A percentile compares a stretch with the other conserved stretches of the same genome.
Conservation (phyloP, 1,284 basidiomycete species). For the Pseudozyma sp. region DNA sequence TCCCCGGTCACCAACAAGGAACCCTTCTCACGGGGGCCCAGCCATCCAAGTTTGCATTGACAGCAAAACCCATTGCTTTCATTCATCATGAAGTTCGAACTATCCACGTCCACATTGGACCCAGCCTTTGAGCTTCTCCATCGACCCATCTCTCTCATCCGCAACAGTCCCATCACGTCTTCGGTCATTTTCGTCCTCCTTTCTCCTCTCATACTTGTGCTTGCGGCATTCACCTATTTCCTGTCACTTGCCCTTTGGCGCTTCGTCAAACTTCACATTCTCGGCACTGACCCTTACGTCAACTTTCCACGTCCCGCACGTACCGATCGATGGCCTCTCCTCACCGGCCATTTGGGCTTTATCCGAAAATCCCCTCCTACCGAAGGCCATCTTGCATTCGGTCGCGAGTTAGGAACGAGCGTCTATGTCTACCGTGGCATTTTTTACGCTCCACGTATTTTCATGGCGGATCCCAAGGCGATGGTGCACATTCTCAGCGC, state of each 20-base stretch:
- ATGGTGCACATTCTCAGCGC: slow-evolving; percentile 60
- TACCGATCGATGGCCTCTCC: slow-evolving; percentile 22
- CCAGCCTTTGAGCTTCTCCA: slow-evolving; percentile 1
- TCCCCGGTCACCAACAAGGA: too few relatives aligned
- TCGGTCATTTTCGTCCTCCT: slow-evolving; percentile 1
- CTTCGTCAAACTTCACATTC: slow-evolving; percentile 25
- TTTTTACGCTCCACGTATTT: slow-evolving; percentile 59
- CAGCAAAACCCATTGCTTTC: too few relatives aligned
- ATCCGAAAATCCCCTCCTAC: slow-evolving; percentile 36
- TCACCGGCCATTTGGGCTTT: slow-evolving; percentile 39
- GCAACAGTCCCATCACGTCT: slow-evolving; percentile 14
- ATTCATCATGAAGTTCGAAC: slow-evolving; percentile 20
- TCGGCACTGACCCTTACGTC: slow-evolving; percentile 40
- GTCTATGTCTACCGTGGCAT: slow-evolving; percentile 63
- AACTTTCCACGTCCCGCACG: slow-evolving; percentile 29
- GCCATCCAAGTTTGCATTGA: too few relatives aligned
- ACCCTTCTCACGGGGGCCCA: too few relatives aligned
- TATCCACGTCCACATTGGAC: slow-evolving; percentile 1
- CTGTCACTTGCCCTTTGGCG: slow-evolving; percentile 16
- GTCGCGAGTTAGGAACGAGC: slow-evolving; percentile 20
- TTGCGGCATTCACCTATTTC: background rate
- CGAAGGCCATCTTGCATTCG: slow-evolving; percentile 42
- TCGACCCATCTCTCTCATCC: slow-evolving; percentile 3
- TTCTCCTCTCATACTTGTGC: slow-evolving; percentile 7
- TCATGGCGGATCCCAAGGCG: slow-evolving; percentile 60